Conservation (phyloP, 2,329 filamentous ascomycete genomes). For the Hyphodiscus sp. region DNA sequence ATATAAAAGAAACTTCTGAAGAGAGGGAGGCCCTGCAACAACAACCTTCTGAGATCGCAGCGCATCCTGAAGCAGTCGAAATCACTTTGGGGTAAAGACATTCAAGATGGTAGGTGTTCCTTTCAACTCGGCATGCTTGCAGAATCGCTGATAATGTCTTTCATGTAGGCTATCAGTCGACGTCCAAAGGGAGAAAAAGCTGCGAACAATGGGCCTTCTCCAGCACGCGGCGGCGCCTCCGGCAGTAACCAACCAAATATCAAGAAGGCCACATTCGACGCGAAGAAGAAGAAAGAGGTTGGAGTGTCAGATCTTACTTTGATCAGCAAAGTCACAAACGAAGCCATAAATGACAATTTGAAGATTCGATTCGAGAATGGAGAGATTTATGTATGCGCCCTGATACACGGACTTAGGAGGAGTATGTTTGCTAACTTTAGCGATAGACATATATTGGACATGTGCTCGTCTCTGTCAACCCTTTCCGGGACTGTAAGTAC, state of each 20-base stretch:
- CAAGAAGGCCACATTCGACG: conserved; percentile 94
- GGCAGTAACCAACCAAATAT: conserved; percentile 51
- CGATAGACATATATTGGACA: conserved; percentile 91
- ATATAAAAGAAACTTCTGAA: background rate
- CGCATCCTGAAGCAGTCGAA: background rate
- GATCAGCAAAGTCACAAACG: conserved; percentile 97
- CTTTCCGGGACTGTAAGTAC: conserved; percentile 74
- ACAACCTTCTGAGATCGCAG: background rate
- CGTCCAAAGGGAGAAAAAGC: conserved; percentile 30
- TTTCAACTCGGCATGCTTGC: background rate
- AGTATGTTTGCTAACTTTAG: conserved; percentile 3
- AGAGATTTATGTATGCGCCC: conserved; percentile 74
- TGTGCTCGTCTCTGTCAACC: conserved; percentile 98
- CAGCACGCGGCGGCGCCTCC: conserved; percentile 17
- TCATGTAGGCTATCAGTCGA: conserved; percentile 29
- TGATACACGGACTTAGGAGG: background rate
- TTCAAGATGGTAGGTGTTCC: conserved; percentile 24
- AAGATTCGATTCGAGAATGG: conserved; percentile 96
- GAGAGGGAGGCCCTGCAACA: background rate
- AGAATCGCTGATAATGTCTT: conserved; percentile 7
- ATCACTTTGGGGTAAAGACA: conserved; percentile 14
- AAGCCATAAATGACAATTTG: conserved; percentile 98
- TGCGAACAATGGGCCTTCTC: conserved; percentile 22
- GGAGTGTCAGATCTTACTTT: conserved; percentile 96
- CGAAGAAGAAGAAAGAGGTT: conserved; percentile 97